A percentile compares a stretch with the other conserved stretches of the same genome.
phyloP scores from a whole-genome alignment of 768 basidiomycete genomes.

The Lyophyllum shimeji region DNA sequence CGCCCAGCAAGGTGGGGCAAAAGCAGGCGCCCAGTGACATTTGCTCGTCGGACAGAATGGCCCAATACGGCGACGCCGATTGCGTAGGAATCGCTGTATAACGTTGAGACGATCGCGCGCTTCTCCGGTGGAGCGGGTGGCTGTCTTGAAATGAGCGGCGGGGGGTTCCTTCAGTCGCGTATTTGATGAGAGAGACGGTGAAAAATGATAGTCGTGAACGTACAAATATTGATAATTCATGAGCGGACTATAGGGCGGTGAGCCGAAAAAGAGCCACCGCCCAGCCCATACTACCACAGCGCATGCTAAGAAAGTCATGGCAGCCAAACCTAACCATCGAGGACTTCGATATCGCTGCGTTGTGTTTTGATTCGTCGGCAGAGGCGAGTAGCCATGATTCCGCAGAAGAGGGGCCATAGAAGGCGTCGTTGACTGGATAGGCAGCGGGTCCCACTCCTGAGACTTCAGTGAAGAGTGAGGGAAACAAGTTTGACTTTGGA shows the following conservation, averaged over 20 bases:
- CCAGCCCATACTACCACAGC: constrained; percentile 3
- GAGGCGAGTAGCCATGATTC: background rate
- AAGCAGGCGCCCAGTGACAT: constrained; percentile 24
- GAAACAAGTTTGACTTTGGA: too few species aligned
- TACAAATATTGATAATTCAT: constrained; percentile 26
- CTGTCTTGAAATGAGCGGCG: constrained; percentile 12
- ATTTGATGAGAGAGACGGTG: background rate
- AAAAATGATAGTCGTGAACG: background rate
- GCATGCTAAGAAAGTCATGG: background rate
- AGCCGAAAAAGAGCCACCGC: background rate
- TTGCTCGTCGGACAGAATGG: constrained; percentile 22
- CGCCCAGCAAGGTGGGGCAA: constrained; percentile 28
- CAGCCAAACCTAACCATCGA: constrained; percentile 3
- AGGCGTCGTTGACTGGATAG: background rate
- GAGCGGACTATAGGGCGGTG: constrained; percentile 19
- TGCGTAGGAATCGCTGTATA: constrained; percentile 29
- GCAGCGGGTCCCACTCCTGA: too few species aligned
- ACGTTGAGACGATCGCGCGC: constrained; percentile 24
- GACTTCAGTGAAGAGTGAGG: too few species aligned
- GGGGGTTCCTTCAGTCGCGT: constrained; percentile 10
- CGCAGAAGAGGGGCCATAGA: constrained; percentile 7
- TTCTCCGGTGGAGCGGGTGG: constrained; percentile 3
- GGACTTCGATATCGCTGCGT: background rate
- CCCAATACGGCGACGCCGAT: constrained; percentile 28
- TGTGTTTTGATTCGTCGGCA: background rate